Evolutionary conservation across 1,284 basidiomycete genomes (phyloP), one percentile per base, ranked within the genome.

Genomic region (Cutaneotrichosporon sp.): DNA sequence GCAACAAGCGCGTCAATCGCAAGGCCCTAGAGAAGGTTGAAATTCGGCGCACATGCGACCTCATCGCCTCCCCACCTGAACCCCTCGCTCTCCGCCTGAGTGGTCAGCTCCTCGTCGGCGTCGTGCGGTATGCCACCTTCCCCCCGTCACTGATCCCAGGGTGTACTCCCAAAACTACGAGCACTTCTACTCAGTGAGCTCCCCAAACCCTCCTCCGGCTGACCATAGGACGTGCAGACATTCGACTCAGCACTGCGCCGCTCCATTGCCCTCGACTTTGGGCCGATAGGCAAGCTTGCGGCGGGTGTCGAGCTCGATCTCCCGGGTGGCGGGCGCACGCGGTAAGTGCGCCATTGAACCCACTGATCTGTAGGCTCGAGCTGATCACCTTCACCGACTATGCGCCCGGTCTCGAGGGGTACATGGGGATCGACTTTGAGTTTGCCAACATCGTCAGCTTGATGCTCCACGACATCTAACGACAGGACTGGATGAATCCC

Each of bases 31-130:
- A 90, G 67, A 87, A 86, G 16, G 89, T 91, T 49, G 88, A 94
- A 77, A 91, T 95, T 46, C 77, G 86, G 46, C 85, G 89, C 73
- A 79, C 93, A 73, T 95, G 91, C 74, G 85, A 84, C 51, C 84
- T 92, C 53, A 92, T 95, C 62, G 85, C 86, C 38, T 83, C 89
- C 69, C 92, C 91, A 8, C 80, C 84, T n/a, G 92, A 94, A 71
- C 91, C 92, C 46, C 83, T 95, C 50, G 91, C 91, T 1, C 81
- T 95, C 61, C 84, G 91, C 55, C 82, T 94, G 62, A 92, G 91
- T 13, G 91, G 90, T 65, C 91, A 91, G 73, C 80, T 95, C 40
- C 88, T 95, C 83, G 88, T 93, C 62, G 92, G 91, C 7, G 91
- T 90, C 22, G 89, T 88, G 26, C 86, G 92, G 91, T 92, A 76